Percentiles rank a stretch among this genome's conserved stretches.
Evolutionary conservation across 2,329 filamentous ascomycete species (phyloP).

Genomic region (Colletotrichum sp.): DNA sequence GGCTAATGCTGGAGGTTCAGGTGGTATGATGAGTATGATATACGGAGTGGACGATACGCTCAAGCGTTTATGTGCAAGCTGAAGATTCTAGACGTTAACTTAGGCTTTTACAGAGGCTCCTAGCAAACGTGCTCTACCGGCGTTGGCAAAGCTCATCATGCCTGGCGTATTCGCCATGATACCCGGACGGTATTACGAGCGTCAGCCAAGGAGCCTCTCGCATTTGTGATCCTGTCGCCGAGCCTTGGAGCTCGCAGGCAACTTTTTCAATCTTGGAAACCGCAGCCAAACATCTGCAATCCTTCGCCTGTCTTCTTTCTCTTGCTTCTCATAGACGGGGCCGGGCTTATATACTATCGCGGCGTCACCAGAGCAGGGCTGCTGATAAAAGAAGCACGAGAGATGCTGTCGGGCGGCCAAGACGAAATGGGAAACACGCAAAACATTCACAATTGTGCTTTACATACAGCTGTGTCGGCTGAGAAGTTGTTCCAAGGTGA

Average conservation of each 20-base stretch:
- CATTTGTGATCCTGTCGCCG: not conserved
- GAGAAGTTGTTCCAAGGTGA: not conserved
- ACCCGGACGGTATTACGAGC: not conserved
- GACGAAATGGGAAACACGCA: not conserved
- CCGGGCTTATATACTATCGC: not conserved
- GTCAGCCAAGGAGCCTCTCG: not conserved
- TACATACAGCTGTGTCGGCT: not conserved
- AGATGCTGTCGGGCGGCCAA: not conserved
- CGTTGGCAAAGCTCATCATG: not conserved
- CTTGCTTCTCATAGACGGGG: not conserved
- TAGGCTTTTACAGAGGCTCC: not conserved
- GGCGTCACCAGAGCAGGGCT: not conserved
- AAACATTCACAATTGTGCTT: not conserved
- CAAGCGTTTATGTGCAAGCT: too few species aligned
- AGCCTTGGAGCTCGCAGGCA: not conserved
- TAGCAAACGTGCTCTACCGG: not conserved
- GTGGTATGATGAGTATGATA: too few species aligned
- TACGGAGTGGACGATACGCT: too few species aligned
- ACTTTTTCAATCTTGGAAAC: not conserved
- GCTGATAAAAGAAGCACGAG: not conserved
- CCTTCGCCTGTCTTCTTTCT: not conserved
- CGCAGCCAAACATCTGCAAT: not conserved
- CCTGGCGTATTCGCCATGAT: not conserved
- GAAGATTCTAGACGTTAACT: not conserved
- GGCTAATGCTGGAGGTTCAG: not conserved